Evolutionary conservation across 495 filamentous ascomycete genomes (phyloP), one percentile per base, ranked within the genome.

Genomic region (Penicillium soppii): DNA sequence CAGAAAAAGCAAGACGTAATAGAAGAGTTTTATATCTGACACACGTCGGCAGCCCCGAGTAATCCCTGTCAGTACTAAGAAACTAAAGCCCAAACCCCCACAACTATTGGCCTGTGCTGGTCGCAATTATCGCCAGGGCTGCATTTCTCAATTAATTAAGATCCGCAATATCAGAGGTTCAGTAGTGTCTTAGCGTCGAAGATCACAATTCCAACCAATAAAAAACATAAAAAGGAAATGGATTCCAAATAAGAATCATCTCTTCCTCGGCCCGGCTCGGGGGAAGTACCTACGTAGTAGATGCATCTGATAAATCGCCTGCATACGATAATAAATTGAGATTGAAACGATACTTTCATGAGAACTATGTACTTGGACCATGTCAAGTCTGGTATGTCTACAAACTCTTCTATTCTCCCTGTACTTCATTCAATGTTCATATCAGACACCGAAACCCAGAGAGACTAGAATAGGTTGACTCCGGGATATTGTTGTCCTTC

Each of bases 1-100:
- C 36, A 49, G 19, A 33, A 25, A 40, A 27, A 8, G 23, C 41
- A 15, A 22, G 37, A 38, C 25, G 16, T 36, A 45, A 36, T 19
- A 27, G 6, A 27, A 37, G 25, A 17, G 16, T 16, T 47, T 56
- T 54, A 61, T 58, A 65, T 62, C 49, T 59, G 54, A 65, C 53
- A 52, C 61, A 47, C 56, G 41, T 32, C 62, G 62, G 62, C 61
- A 36, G 32, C 61, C 21, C 61, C 61, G 61, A 61, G 35, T 16
- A 25, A 50, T 21, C 27, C 32, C 41, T 51, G 41, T 43, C 47
- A 3, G 10, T 9, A 43, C 52, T 43, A 27, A 58, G 51, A 51
- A 12, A 32, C 45, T 43, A 23, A 41, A 29, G 25, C 40, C 55
- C 50, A 54, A 41, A 39, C 27, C 49, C n/a, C 23, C 54, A 32